Evolutionary conservation across 129 eudicot species (phyloP).

Genomic region (Deinandra increscens): DNA sequence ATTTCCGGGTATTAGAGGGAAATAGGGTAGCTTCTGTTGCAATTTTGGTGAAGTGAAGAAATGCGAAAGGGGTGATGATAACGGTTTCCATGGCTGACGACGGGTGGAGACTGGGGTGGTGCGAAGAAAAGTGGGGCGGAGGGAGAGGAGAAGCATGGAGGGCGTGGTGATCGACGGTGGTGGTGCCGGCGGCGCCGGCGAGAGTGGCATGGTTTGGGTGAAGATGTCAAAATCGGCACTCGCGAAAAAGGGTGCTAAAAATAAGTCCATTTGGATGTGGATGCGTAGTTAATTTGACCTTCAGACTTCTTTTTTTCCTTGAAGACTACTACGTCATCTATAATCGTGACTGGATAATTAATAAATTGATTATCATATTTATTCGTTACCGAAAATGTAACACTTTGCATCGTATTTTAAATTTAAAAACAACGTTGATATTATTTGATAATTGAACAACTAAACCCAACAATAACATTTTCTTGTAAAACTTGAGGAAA

Average conservation of each 20-base stretch:
- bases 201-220: slow-evolving; percentile 21
- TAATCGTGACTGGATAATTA: too few relatives aligned
- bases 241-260: slow-evolving; percentile 15
- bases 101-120: not conserved
- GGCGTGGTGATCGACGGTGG: slow-evolving; percentile 18
- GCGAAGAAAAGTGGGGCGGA: slow-evolving; percentile 21
- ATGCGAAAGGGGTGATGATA: slow-evolving; percentile 27
- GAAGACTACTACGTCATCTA: too few relatives aligned
- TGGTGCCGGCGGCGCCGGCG: slow-evolving; percentile 36
- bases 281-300: not conserved
- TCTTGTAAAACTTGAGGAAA: too few relatives aligned
- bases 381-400: too few relatives aligned
- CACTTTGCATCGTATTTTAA: too few relatives aligned
- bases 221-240: slow-evolving; percentile 16
- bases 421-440: too few relatives aligned
- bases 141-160: slow-evolving; percentile 23
- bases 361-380: too few relatives aligned
- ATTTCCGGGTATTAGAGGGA: not conserved
- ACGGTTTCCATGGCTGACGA: slow-evolving; percentile 24
- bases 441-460: too few relatives aligned
- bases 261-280: slow-evolving; percentile 10
- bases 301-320: too few relatives aligned
- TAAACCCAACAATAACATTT: too few relatives aligned
- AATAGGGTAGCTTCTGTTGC: slow-evolving; percentile 6
- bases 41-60: slow-evolving; percentile 14